Percentiles rank a stretch among this genome's conserved stretches.
phyloP scores from a whole-genome alignment of 306 rosid species.

The Alnus glutinosa region DNA sequence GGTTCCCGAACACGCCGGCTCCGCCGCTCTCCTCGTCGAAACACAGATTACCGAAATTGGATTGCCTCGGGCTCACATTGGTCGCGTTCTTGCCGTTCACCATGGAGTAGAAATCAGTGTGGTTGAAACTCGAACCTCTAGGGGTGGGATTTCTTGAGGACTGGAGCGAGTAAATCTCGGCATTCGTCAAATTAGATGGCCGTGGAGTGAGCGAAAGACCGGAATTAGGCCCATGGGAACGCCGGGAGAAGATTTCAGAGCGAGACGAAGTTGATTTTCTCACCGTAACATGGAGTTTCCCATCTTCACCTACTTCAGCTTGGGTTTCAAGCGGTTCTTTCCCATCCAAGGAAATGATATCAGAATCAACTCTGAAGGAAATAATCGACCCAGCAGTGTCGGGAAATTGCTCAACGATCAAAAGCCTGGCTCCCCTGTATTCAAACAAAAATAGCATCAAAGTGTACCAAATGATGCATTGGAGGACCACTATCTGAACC shows the following conservation, averaged over 20 bases:
- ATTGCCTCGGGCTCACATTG: constrained; percentile 66
- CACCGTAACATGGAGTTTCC: constrained; percentile 70
- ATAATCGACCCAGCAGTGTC: constrained; percentile 76
- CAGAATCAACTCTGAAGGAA: constrained; percentile 79
- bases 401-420: constrained; percentile 81
- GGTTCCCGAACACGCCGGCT: constrained; percentile 24
- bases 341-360: constrained; percentile 70
- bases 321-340: constrained; percentile 76
- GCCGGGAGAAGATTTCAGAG: constrained; percentile 63
- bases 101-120: constrained; percentile 70
- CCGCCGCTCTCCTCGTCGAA: constrained; percentile 70
- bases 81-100: constrained; percentile 48
- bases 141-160: constrained; percentile 83
- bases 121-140: constrained; percentile 80
- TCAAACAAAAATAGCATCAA: constrained; percentile 81
- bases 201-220: constrained; percentile 72
- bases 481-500: constrained; percentile 85
- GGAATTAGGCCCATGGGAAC: constrained; percentile 60
- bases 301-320: constrained; percentile 82
- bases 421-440: constrained; percentile 69
- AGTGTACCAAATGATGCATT: constrained; percentile 81
- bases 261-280: constrained; percentile 67
- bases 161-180: constrained; percentile 81
- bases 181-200: constrained; percentile 75
- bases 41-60: constrained; percentile 54